Evolutionary conservation across 345 rosid species (phyloP).

Genomic region (Pistacia vera): DNA sequence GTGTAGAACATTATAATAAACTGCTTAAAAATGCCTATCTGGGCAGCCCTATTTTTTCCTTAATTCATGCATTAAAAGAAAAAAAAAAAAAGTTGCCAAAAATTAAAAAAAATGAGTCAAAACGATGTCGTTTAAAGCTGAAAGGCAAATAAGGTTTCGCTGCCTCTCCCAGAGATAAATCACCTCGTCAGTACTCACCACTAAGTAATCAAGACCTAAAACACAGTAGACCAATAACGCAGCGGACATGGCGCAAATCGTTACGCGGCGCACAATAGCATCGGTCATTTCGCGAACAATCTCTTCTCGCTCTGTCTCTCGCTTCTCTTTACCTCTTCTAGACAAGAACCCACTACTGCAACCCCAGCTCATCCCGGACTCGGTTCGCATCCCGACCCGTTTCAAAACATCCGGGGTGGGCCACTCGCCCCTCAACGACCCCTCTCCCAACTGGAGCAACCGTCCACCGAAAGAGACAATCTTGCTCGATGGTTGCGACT

Average conservation of each 20-base stretch:
- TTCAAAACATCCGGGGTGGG: constrained; percentile 71
- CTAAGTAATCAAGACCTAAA: neutral
- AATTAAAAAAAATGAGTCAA: too few relatives aligned
- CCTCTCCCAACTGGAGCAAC: constrained; percentile 92
- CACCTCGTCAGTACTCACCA: neutral
- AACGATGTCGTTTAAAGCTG: neutral
- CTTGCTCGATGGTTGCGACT: constrained; percentile 92
- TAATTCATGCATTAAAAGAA: too few relatives aligned
- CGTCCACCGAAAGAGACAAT: constrained; percentile 94
- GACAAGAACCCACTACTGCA: constrained; percentile 25
- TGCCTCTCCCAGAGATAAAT: neutral
- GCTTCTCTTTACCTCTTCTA: constrained; percentile 47
- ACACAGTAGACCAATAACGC: neutral
- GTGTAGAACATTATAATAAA: too few relatives aligned
- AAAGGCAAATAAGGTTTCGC: neutral
- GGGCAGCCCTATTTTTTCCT: too few relatives aligned
- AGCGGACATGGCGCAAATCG: constrained; percentile 57
- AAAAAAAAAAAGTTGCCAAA: too few relatives aligned
- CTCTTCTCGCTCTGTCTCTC: constrained; percentile 42
- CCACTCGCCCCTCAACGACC: constrained; percentile 86
- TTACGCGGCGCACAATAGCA: constrained; percentile 55
- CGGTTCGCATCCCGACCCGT: constrained; percentile 43
- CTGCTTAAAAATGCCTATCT: too few relatives aligned
- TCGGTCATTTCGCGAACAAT: constrained; percentile 40
- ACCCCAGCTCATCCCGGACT: constrained; percentile 26